Conservation (phyloP, 768 basidiomycete genomes). For the Pisolithus microcarpus region DNA sequence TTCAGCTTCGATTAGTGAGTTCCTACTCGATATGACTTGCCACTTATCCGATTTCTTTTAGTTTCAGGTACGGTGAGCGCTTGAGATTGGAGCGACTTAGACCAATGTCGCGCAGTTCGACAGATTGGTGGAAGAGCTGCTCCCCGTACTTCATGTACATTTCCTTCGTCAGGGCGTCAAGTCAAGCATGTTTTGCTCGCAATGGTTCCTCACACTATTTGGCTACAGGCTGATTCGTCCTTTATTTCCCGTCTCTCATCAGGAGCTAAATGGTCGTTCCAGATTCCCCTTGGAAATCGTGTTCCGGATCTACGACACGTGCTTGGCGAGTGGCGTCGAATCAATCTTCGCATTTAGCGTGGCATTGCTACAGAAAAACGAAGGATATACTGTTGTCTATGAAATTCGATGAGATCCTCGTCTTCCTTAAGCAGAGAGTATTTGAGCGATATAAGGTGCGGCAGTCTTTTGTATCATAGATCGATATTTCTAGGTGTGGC, state of each 20-base stretch:
- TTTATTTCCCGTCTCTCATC: neutral
- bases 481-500: neutral
- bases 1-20: slow-evolving; percentile 83
- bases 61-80: slow-evolving; percentile 49
- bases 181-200: slow-evolving; percentile 96
- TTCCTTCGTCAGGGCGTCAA: slow-evolving; percentile 92
- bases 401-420: slow-evolving; percentile 88
- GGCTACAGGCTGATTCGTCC: slow-evolving; percentile 69
- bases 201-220: slow-evolving; percentile 98
- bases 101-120: slow-evolving; percentile 62
- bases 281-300: slow-evolving; percentile 94
- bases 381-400: slow-evolving; percentile 66
- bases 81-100: slow-evolving; percentile 1
- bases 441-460: slow-evolving; percentile 75
- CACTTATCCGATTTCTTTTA: slow-evolving; percentile 17
- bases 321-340: slow-evolving; percentile 94
- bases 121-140: slow-evolving; percentile 82
- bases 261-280: neutral
- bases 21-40: neutral
- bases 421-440: slow-evolving; percentile 72
- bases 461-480: neutral
- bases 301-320: slow-evolving; percentile 94
- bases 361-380: slow-evolving; percentile 80
- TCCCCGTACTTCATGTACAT: slow-evolving; percentile 90
- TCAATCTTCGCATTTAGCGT: slow-evolving; percentile 95